Base-by-base conservation (phyloP, 495 filamentous ascomycete species). In the Tuber brumale region DNA sequence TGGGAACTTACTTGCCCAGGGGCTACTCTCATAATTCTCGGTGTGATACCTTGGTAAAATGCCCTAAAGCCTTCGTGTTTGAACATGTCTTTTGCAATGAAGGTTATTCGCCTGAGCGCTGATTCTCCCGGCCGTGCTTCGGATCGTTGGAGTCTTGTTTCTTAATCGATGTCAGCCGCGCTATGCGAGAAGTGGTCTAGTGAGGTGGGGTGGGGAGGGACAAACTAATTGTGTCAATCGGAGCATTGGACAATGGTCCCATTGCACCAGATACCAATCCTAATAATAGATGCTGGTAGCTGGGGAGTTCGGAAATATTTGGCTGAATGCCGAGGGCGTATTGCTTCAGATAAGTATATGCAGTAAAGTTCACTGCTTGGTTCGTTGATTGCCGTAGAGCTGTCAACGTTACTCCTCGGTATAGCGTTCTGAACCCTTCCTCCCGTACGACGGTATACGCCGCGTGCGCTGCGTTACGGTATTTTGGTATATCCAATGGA, bases 31-130 rank as follows among this genome's bases (percentile, higher is more conserved):
- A 98, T 98, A 77, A 99, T 92, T 76, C 95, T 89, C 14, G 95
- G 95, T 73, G 95, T 99, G 85, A 99, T 98, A 77, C 95, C 95
- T 89, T 97, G 97, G 87, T 97, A 99, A 87, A 99, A 99, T 18
- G 95, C 95, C 70, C 92, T 89, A 75, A 92, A 86, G 18, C 95
- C 95, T 84, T 99, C 95, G 84, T 95, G 91, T 92, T 91, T 95
- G 86, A 96, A 97, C 95, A 99, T 98, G 78, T 97, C 93, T 74
- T 87, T 89, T 61, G 92, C 89, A 79, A 99, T 98, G 41, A 84
- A 82, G 74, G 88, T 86, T 74, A 99, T 97, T 72, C 95, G 87
- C 76, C 87, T 87, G 70, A 95, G 81, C 41, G 94, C 94, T 1
- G 89, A 91, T 80, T 94, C 91, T 21, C 95, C 96, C 35, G 89